These are phyloP conservation scores for Fallopia convolvulus DNA, from an alignment of 148 eudicot genomes.

Conservation along the genomic window DNA sequence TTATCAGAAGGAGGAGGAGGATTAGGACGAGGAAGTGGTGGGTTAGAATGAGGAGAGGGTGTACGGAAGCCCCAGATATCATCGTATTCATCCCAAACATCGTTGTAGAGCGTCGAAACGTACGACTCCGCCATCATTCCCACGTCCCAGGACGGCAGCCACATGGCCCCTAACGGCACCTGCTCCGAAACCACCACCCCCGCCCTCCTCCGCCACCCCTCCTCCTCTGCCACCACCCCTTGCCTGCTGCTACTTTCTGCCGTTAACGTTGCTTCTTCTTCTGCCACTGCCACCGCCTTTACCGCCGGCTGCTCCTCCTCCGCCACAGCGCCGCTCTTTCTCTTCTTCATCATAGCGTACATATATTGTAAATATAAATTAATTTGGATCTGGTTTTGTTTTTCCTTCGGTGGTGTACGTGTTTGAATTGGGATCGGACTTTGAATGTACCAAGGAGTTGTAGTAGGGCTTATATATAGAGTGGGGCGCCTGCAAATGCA, in stretches of 20 bases:
- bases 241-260: background rate
- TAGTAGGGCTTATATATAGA: background rate
- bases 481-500: too few relatives aligned
- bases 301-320: background rate
- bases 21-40: too few relatives aligned
- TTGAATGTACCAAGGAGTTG: background rate
- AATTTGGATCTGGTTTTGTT: background rate
- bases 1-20: too few relatives aligned
- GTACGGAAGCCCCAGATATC: background rate
- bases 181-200: background rate
- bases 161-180: background rate
- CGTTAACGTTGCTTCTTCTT: background rate
- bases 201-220: background rate
- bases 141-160: conserved; percentile 8
- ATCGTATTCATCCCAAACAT: background rate
- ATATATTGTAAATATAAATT: background rate
- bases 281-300: background rate
- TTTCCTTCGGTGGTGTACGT: background rate
- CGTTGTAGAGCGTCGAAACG: background rate
- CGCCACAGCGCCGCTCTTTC: background rate
- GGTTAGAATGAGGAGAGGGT: background rate
- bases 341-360: background rate
- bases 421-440: background rate
- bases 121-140: background rate
- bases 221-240: background rate